Percentiles rank a stretch among this genome's conserved stretches.
Conservation (phyloP, 2,329 filamentous ascomycete species). For the Lachnellula suecica region DNA sequence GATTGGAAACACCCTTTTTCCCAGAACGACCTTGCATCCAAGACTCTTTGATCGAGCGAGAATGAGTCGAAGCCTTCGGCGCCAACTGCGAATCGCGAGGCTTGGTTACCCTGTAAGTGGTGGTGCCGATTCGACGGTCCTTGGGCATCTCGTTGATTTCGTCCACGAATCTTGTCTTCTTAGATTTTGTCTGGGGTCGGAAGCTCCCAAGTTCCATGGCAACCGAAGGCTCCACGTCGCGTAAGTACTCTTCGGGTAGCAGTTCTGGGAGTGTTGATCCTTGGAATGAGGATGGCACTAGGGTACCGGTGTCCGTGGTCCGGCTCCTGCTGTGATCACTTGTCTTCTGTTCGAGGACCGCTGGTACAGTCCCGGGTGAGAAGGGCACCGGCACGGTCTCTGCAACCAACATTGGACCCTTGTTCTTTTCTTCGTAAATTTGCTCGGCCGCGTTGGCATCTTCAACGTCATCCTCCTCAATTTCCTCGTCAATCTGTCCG, state of each 20-base stretch:
- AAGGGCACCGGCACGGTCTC: background rate
- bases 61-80: conserved; percentile 26
- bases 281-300: background rate
- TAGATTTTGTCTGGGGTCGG: conserved; percentile 11
- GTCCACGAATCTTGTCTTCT: conserved; percentile 28
- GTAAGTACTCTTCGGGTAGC: conserved; percentile 30
- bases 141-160: conserved; percentile 28
- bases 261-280: conserved; percentile 25
- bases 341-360: background rate
- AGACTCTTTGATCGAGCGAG: conserved; percentile 27
- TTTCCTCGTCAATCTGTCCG: no score
- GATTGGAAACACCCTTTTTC: conserved; percentile 12
- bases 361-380: background rate
- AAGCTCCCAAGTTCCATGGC: background rate
- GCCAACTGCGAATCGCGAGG: conserved; percentile 20
- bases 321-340: background rate
- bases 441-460: conserved; percentile 2
- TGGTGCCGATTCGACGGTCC: conserved; percentile 27
- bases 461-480: conserved; percentile 12
- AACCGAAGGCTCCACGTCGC: conserved; percentile 22
- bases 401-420: background rate
- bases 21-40: conserved; percentile 29
- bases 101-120: conserved; percentile 30
- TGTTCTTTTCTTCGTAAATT: background rate
- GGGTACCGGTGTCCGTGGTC: background rate